Evolutionary conservation across 2,329 filamentous ascomycete genomes (phyloP).

Genomic region (Colletotrichum shisoi): DNA sequence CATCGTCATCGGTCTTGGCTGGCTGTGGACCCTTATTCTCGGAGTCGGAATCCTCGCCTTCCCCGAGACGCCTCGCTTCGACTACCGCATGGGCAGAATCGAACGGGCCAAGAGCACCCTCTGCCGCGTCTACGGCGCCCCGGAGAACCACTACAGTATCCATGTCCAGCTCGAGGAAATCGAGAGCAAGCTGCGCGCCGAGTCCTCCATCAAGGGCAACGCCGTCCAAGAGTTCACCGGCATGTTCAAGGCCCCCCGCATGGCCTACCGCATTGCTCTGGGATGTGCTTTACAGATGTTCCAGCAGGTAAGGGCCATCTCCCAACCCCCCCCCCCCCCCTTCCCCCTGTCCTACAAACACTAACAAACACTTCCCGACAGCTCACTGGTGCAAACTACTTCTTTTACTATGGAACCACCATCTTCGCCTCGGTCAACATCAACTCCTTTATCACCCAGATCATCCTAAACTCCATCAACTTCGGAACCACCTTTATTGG

Average conservation of each 20-base stretch:
- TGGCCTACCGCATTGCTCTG: constrained; percentile 68
- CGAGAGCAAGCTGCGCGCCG: constrained; percentile 60
- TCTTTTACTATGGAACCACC: constrained; percentile 70
- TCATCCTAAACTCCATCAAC: constrained; percentile 73
- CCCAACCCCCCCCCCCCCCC: too few relatives aligned
- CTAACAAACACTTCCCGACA: background rate
- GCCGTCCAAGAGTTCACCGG: constrained; percentile 59
- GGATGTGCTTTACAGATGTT: constrained; percentile 69
- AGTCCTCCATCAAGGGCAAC: constrained; percentile 52
- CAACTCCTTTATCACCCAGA: constrained; percentile 71
- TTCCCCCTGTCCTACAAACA: constrained; percentile 19
- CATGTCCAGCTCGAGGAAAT: constrained; percentile 63
- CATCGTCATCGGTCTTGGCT: constrained; percentile 64
- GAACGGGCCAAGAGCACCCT: constrained; percentile 59
- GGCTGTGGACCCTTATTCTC: constrained; percentile 59
- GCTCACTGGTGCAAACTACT: constrained; percentile 67
- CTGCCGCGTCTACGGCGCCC: constrained; percentile 58
- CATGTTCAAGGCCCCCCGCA: constrained; percentile 70
- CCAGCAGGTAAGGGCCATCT: constrained; percentile 64
- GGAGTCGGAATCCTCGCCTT: constrained; percentile 60
- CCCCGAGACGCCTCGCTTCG: constrained; percentile 61
- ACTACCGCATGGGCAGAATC: constrained; percentile 57
- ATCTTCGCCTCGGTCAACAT: constrained; percentile 57
- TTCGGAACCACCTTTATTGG: constrained; percentile 72
- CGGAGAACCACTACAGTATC: constrained; percentile 55